These are phyloP conservation scores for Clonostachys rhizophaga DNA, from an alignment of 2,329 filamentous ascomycete genomes.

Conservation along the genomic window DNA sequence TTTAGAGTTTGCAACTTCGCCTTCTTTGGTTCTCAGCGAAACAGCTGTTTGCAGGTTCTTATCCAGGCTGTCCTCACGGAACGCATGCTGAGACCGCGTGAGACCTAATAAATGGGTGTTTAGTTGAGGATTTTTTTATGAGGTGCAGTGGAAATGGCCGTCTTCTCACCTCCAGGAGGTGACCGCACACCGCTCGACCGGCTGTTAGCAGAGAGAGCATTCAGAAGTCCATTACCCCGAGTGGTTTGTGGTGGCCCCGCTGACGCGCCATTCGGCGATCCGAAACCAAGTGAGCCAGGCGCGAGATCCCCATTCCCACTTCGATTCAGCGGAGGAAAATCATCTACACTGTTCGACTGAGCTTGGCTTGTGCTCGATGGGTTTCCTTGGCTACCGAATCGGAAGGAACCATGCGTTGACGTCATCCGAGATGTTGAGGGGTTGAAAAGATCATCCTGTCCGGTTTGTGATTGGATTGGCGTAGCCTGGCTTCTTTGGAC, in stretches of 20 bases:
- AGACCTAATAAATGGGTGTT: neutral
- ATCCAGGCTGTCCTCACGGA: constrained; percentile 23
- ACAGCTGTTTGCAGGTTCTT: constrained; percentile 14
- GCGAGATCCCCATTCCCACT: constrained; percentile 53
- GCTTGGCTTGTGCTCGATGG: constrained; percentile 34
- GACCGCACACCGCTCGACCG: constrained; percentile 44
- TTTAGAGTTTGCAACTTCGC: constrained; percentile 31
- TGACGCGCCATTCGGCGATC: constrained; percentile 34
- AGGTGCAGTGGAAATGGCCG: no score
- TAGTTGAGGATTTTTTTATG: neutral
- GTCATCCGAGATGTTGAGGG: constrained; percentile 33
- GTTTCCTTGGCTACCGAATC: constrained; percentile 44
- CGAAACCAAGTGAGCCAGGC: constrained; percentile 53
- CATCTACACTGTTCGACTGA: constrained; percentile 46
- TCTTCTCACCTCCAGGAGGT: constrained; percentile 33
- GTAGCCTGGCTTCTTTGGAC: constrained; percentile 47
- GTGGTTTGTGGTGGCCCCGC: constrained; percentile 28
- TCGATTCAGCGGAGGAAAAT: constrained; percentile 58
- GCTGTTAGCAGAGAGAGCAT: constrained; percentile 57
- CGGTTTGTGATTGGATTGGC: constrained; percentile 41
- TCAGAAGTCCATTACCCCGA: constrained; percentile 58
- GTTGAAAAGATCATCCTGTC: constrained; percentile 40
- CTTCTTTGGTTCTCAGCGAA: constrained; percentile 41
- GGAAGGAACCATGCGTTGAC: constrained; percentile 41
- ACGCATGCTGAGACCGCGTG: no score